These are phyloP conservation scores for Zymoseptoria crescenta DNA, from an alignment of 2,329 filamentous ascomycete species.

Conservation along the genomic window DNA sequence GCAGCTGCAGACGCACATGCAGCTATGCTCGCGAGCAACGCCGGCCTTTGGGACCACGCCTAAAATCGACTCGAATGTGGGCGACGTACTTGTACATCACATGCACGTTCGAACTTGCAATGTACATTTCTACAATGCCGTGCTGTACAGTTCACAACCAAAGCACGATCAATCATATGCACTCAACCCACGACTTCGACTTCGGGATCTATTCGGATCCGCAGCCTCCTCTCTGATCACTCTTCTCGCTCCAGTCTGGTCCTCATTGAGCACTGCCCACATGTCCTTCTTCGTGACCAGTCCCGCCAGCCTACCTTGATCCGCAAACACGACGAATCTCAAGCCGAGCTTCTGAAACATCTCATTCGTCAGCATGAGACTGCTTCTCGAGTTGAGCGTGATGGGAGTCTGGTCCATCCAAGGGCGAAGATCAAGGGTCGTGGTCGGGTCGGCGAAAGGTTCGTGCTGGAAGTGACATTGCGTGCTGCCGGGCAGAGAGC, in stretches of 20 bases:
- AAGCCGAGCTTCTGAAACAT: constrained; percentile 95
- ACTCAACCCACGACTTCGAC: neutral
- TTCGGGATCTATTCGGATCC: neutral
- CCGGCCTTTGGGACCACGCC: neutral
- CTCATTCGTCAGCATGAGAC: constrained; percentile 73
- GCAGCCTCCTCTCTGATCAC: neutral
- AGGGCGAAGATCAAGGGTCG: constrained; percentile 77
- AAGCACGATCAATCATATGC: neutral
- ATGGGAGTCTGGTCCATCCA: constrained; percentile 99
- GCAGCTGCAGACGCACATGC: neutral
- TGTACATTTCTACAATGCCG: neutral
- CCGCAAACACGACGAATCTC: constrained; percentile 79
- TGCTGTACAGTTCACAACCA: neutral
- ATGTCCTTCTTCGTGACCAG: constrained; percentile 95
- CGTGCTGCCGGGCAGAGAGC: constrained; percentile 59
- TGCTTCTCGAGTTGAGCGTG: constrained; percentile 69
- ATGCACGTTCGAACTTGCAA: neutral
- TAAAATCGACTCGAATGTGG: neutral
- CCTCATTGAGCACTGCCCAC: constrained; percentile 83
- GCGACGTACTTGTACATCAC: neutral
- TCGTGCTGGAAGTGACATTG: constrained; percentile 81
- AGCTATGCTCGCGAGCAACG: neutral
- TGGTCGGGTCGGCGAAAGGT: constrained; percentile 66
- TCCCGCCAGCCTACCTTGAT: constrained; percentile 73
- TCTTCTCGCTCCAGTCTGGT: constrained; percentile 37